Evolutionary conservation across 2,329 filamentous ascomycete species (phyloP), one percentile per base, ranked within the genome.

Genomic region (Cladophialophora bantiana): DNA sequence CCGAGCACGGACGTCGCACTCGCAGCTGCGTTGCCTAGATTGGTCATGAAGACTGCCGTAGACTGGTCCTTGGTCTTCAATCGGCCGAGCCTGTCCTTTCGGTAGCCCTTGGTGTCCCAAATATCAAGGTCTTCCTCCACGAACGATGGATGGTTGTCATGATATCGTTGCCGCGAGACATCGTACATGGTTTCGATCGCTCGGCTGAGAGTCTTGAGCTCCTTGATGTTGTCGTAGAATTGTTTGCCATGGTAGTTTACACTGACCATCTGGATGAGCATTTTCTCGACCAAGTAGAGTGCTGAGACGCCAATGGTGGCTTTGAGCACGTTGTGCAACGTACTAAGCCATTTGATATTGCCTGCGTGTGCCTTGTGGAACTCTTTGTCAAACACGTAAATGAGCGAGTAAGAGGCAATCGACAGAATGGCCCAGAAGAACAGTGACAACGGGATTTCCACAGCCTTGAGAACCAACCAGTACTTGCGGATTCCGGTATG

Each of bases 281-380:
- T 54, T 52, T 68, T 63, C 50, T 70, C 60, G 12, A 68, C 65
- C 32, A 70, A 56, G 32, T 85, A 83, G 50, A 89, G 52, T 2
- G 64, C 67, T 7, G 64, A 58, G 20, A 69, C 64, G 34, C 64
- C 65, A 42, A 66, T 55, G 34, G 68, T 65, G 36, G 68, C 68
- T 32, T 65, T 67, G 53, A 59, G 56, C 35, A 68, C 65, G 13
- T 67, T 69, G 61, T 68, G 65, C 9, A 69, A 55, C 15, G 67
- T 52, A 32, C 45, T 53, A 13, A 69, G 62, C 65, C 65, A 67
- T 18, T 61, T 62, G 56, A 65, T 65, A 10, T 65, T 40, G 42
- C 65, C 64, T 9, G 64, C 55, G 35, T 69, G 50, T 18, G 42
- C 52, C 10, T 57, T 54, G 60, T 66, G 64, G 56, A 64, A 69